phyloP scores from a whole-genome alignment of 164 flowering plant genomes.

The Santalum album region DNA sequence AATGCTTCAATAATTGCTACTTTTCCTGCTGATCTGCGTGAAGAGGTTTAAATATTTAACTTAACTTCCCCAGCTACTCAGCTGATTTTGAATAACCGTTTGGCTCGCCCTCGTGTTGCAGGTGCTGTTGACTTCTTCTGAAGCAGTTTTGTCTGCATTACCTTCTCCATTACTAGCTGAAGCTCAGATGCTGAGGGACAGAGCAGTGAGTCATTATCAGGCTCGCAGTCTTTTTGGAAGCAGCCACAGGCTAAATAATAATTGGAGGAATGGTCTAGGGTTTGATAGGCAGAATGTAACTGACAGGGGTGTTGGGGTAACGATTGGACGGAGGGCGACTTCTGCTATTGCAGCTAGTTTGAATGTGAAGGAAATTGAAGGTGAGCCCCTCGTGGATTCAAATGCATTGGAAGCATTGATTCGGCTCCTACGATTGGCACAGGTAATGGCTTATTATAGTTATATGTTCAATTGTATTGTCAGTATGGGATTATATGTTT shows the following conservation, averaged over 20 bases:
- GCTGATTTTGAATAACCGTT: too few species aligned
- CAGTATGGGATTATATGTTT: too few species aligned
- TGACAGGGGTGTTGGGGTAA: constrained; percentile 86
- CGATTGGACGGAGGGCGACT: constrained; percentile 55
- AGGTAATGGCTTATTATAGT: constrained; percentile 36
- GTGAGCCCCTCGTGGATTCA: constrained; percentile 72
- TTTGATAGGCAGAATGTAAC: constrained; percentile 70
- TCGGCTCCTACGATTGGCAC: constrained; percentile 72
- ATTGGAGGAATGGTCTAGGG: constrained; percentile 58
- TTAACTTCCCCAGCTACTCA: too few species aligned
- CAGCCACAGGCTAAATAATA: constrained; percentile 53
- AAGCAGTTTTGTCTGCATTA: constrained; percentile 76
- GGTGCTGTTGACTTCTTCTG: constrained; percentile 95
- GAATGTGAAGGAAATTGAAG: constrained; percentile 78
- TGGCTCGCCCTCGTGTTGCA: constrained; percentile 21
- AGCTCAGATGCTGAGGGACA: constrained; percentile 93
- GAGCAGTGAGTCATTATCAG: constrained; percentile 92
- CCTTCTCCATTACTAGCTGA: constrained; percentile 91
- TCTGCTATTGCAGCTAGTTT: constrained; percentile 48
- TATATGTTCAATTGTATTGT: constrained; percentile 2
- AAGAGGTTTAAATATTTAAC: constrained; percentile 70
- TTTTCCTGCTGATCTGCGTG: constrained; percentile 93
- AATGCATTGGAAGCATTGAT: constrained; percentile 72
- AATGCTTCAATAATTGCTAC: constrained; percentile 96
- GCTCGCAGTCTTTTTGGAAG: constrained; percentile 81